Evolutionary conservation across 1,284 basidiomycete species (phyloP).

Genomic region (Trametes polyzona): DNA sequence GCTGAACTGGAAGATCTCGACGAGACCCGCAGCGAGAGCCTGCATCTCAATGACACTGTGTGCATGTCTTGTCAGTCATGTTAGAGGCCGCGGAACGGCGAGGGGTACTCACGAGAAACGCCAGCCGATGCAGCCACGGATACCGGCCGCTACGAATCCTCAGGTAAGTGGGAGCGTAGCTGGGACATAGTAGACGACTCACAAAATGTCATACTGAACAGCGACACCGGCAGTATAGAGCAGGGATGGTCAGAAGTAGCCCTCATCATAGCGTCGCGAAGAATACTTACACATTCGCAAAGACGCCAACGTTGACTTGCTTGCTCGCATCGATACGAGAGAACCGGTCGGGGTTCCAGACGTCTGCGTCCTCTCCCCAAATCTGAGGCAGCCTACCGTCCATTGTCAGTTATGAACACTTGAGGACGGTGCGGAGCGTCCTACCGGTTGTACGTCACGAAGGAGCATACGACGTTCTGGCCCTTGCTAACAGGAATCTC

Average conservation of each 20-base stretch:
- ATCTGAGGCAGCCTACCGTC: slow-evolving; percentile 35
- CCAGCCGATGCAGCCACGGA: slow-evolving; percentile 40
- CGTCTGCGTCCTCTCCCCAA: slow-evolving; percentile 54
- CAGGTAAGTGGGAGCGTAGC: neutral
- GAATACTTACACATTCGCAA: slow-evolving; percentile 53
- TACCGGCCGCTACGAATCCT: slow-evolving; percentile 7
- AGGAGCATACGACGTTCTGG: slow-evolving; percentile 37
- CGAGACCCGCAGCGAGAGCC: slow-evolving; percentile 49
- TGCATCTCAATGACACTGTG: slow-evolving; percentile 51
- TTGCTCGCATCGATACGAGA: slow-evolving; percentile 5
- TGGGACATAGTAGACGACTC: neutral
- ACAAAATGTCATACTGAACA: slow-evolving; percentile 14
- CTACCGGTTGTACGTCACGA: slow-evolving; percentile 39
- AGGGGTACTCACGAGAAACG: slow-evolving; percentile 45
- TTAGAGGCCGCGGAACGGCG: neutral
- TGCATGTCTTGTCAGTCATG: neutral
- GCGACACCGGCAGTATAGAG: neutral
- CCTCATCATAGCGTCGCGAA: neutral
- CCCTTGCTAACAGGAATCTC: slow-evolving; percentile 43
- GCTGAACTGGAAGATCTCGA: slow-evolving; percentile 51
- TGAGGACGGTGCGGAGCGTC: slow-evolving; percentile 2
- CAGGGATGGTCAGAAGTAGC: too few species aligned
- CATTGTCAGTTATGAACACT: neutral
- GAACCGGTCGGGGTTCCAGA: slow-evolving; percentile 58
- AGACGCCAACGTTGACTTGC: slow-evolving; percentile 49